Evolutionary conservation across 306 rosid genomes (phyloP).

Genomic region (Lotus japonicus): DNA sequence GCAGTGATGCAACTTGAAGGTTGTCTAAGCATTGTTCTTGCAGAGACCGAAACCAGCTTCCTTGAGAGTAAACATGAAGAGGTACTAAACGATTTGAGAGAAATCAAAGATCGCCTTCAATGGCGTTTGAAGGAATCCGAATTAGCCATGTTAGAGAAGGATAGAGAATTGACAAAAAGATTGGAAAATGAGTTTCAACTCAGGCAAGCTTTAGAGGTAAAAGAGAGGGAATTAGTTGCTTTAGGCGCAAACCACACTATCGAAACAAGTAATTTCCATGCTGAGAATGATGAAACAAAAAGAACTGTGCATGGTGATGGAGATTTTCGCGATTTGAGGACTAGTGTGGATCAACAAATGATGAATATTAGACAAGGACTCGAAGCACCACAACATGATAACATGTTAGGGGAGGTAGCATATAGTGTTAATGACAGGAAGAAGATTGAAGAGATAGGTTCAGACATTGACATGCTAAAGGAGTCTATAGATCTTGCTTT

Average conservation of each 20-base stretch:
- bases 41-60: conserved; percentile 37
- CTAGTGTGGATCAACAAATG: conserved; percentile 49
- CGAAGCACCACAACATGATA: conserved; percentile 31
- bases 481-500: conserved; percentile 75
- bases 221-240: conserved; percentile 45
- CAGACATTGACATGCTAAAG: conserved; percentile 69
- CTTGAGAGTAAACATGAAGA: conserved; percentile 59
- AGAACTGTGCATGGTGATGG: conserved; percentile 30
- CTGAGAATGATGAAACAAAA: conserved; percentile 11
- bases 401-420: conserved; percentile 11
- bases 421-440: conserved; percentile 31
- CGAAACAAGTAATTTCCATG: no score
- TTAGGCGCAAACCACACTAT: no score
- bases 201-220: conserved; percentile 40
- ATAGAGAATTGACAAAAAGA: conserved; percentile 47
- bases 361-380: conserved; percentile 43
- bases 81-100: conserved; percentile 50
- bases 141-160: conserved; percentile 57
- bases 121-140: conserved; percentile 62
- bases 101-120: conserved; percentile 62
- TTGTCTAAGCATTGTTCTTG: conserved; percentile 58
- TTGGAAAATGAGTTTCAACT: conserved; percentile 42
- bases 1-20: conserved; percentile 92
- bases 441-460: conserved; percentile 73
- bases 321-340: conserved; percentile 30